A percentile compares a stretch with the other conserved stretches of the same genome.
phyloP scores from a whole-genome alignment of 257 asterid genomes.

The Rehmannia glutinosa region DNA sequence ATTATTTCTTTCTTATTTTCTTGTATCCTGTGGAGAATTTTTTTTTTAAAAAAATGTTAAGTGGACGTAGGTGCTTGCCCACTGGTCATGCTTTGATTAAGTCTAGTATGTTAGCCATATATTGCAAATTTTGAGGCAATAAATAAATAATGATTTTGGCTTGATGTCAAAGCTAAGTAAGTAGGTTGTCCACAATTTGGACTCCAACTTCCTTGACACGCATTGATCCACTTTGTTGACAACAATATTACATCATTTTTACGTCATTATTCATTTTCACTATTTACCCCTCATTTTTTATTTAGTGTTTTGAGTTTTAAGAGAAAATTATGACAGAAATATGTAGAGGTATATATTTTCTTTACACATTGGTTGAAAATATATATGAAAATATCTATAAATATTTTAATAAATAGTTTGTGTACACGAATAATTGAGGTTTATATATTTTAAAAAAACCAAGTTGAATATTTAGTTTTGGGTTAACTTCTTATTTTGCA shows the following conservation, averaged over 20 bases:
- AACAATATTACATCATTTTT: constrained; percentile 23
- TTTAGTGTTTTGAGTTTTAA: too few relatives aligned
- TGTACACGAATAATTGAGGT: too few relatives aligned
- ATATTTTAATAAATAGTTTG: too few relatives aligned
- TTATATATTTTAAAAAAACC: too few relatives aligned
- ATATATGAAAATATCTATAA: too few relatives aligned
- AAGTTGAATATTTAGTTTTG: too few relatives aligned
- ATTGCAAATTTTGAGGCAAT: constrained; percentile 4
- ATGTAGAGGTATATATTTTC: too few relatives aligned
- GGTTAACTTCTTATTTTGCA: not conserved
- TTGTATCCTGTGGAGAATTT: not conserved
- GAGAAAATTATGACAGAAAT: too few relatives aligned
- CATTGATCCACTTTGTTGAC: constrained; percentile 16
- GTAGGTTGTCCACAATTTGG: constrained; percentile 50
- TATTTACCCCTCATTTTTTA: too few relatives aligned
- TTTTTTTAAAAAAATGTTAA: not conserved
- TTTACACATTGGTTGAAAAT: too few relatives aligned
- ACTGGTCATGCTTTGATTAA: constrained; percentile 12
- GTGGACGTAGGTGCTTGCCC: constrained; percentile 5
- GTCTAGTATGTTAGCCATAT: constrained; percentile 16
- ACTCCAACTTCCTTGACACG: constrained; percentile 34
- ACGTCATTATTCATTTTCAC: constrained; percentile 14
- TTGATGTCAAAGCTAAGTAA: constrained; percentile 77
- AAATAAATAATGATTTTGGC: constrained; percentile 45
- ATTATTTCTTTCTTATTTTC: constrained; percentile 6